A percentile compares a stretch with the other conserved stretches of the same genome.
phyloP scores from a whole-genome alignment of 2,329 filamentous ascomycete species.

The Ampelomyces quisqualis region DNA sequence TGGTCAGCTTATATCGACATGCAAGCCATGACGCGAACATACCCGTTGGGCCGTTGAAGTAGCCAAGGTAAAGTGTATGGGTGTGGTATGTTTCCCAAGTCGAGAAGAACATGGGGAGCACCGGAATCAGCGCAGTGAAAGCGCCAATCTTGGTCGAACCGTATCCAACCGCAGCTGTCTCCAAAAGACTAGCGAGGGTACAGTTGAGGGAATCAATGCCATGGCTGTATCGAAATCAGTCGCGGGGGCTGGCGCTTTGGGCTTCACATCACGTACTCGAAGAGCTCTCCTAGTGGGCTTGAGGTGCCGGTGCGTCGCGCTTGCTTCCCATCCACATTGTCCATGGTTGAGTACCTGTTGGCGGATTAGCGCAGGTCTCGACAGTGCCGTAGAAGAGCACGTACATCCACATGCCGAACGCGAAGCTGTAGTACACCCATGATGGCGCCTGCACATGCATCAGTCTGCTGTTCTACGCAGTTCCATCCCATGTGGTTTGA shows the following conservation, averaged over 20 bases:
- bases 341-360: constrained; percentile 82
- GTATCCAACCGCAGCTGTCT: constrained; percentile 90
- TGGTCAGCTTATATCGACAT: constrained; percentile 13
- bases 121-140: constrained; percentile 88
- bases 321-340: constrained; percentile 98
- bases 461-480: constrained; percentile 8
- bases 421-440: constrained; percentile 96
- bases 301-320: constrained; percentile 92
- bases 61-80: constrained; percentile 72
- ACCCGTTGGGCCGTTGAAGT: constrained; percentile 90
- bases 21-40: constrained; percentile 1
- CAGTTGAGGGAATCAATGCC: constrained; percentile 98
- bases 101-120: constrained; percentile 97
- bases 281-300: constrained; percentile 90
- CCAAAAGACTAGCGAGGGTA: constrained; percentile 84
- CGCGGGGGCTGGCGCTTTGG: constrained; percentile 23
- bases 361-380: constrained; percentile 14
- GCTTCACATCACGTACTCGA: constrained; percentile 62
- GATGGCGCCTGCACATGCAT: constrained; percentile 64
- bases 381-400: constrained; percentile 7
- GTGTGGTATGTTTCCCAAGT: constrained; percentile 50
- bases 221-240: constrained; percentile 58
- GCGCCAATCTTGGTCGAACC: constrained; percentile 81
- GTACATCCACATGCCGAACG: constrained; percentile 91
- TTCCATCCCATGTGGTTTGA: background rate